phyloP scores from a whole-genome alignment of 495 filamentous ascomycete species.

The Corynascus novoguineensis region DNA sequence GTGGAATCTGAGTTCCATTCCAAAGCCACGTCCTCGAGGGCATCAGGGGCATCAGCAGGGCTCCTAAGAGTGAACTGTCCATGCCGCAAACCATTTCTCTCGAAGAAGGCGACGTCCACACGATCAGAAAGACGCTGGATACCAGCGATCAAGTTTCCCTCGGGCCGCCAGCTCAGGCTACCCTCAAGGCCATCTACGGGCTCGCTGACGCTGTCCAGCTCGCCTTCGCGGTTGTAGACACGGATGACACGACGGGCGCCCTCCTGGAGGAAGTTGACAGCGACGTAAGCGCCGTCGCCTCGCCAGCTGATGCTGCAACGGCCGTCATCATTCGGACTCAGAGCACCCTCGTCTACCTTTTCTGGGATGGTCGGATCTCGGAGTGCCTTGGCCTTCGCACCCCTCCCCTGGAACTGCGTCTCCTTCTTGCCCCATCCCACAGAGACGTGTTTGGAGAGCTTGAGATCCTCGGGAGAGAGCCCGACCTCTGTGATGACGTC shows the following conservation, averaged over 20 bases:
- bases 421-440: constrained; percentile 98
- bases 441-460: constrained; percentile 88
- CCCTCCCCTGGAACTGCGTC: constrained; percentile 93
- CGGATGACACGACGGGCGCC: constrained; percentile 68
- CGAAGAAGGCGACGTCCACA: constrained; percentile 90
- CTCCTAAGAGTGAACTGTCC: constrained; percentile 79
- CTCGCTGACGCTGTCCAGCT: constrained; percentile 85
- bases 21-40: constrained; percentile 55
- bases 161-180: constrained; percentile 84
- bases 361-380: constrained; percentile 93
- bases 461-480: constrained; percentile 69
- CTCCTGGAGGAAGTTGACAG: constrained; percentile 69
- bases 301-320: constrained; percentile 79
- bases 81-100: constrained; percentile 90
- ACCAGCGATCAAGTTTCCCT: constrained; percentile 80
- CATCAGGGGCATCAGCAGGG: constrained; percentile 48
- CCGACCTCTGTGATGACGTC: constrained; percentile 70
- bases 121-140: constrained; percentile 65
- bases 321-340: constrained; percentile 66
- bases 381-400: constrained; percentile 83
- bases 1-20: constrained; percentile 90
- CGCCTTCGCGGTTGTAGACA: constrained; percentile 84
- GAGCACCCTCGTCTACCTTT: constrained; percentile 75
- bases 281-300: constrained; percentile 88
- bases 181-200: constrained; percentile 86